Evolutionary conservation across 768 basidiomycete genomes (phyloP).

Genomic region (Mycena leptocephala): DNA sequence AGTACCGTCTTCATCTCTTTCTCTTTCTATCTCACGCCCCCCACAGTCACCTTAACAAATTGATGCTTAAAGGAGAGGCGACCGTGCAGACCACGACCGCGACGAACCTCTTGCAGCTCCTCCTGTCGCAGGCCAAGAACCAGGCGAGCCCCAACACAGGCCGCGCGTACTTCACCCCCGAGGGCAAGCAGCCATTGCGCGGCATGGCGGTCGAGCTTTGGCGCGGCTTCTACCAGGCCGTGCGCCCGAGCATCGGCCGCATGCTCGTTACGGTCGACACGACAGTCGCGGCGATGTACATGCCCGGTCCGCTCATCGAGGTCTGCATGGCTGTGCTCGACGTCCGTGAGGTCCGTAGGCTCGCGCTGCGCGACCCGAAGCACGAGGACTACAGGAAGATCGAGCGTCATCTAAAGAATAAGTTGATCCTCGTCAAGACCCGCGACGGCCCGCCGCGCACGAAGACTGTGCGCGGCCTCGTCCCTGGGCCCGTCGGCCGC

Average conservation of each 20-base stretch:
- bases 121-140: slow-evolving; percentile 52
- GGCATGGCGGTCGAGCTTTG: slow-evolving; percentile 48
- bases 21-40: not conserved
- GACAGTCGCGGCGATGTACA: slow-evolving; percentile 53
- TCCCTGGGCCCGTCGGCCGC: slow-evolving; percentile 48
- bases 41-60: slow-evolving; percentile 14
- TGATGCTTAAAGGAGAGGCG: not conserved
- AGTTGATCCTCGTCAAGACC: slow-evolving; percentile 41
- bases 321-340: slow-evolving; percentile 44
- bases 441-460: not conserved
- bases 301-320: slow-evolving; percentile 32
- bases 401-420: slow-evolving; percentile 45
- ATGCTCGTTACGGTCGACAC: slow-evolving; percentile 55
- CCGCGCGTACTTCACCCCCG: slow-evolving; percentile 49
- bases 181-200: slow-evolving; percentile 20
- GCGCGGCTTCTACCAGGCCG: slow-evolving; percentile 57
- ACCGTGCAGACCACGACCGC: slow-evolving; percentile 45
- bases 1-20: slow-evolving; percentile 11
- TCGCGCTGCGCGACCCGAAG: slow-evolving; percentile 34
- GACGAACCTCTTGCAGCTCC: slow-evolving; percentile 51
- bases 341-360: slow-evolving; percentile 40
- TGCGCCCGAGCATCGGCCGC: slow-evolving; percentile 48
- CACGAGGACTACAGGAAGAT: slow-evolving; percentile 40
- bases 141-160: slow-evolving; percentile 53
- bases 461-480: slow-evolving; percentile 48